A percentile compares a stretch with the other conserved stretches of the same genome.
Evolutionary conservation across 495 filamentous ascomycete species (phyloP).

Genomic region (Talaromyces trachyspermus): DNA sequence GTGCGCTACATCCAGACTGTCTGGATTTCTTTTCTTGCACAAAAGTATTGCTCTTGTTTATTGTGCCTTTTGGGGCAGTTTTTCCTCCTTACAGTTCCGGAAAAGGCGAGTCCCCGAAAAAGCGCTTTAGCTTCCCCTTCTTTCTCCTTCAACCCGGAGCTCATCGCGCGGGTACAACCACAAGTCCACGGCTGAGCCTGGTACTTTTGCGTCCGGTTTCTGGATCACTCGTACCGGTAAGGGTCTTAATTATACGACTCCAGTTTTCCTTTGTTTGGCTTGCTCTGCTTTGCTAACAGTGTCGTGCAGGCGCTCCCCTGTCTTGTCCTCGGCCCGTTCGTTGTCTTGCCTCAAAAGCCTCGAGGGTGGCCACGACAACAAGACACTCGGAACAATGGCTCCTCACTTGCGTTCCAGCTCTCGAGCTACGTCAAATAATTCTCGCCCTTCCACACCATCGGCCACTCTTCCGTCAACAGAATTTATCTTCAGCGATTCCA

Average conservation of each 20-base stretch:
- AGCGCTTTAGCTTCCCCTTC: conserved; percentile 20
- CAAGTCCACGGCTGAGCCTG: conserved; percentile 26
- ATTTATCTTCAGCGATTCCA: conserved; percentile 17
- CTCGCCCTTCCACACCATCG: conserved; percentile 22
- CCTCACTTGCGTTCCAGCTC: conserved; percentile 27
- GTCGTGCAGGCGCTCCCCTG: conserved; percentile 4
- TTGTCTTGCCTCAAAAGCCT: background rate
- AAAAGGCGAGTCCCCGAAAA: conserved; percentile 18
- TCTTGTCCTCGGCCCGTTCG: background rate
- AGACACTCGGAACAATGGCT: conserved; percentile 16
- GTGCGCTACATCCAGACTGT: too few species aligned
- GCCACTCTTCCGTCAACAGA: conserved; percentile 11
- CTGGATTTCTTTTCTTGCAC: too few species aligned
- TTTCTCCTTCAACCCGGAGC: conserved; percentile 22
- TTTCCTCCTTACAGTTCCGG: conserved; percentile 10
- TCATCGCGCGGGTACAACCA: conserved; percentile 29
- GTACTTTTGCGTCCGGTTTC: conserved; percentile 20
- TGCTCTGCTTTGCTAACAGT: too few species aligned
- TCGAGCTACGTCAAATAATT: conserved; percentile 20
- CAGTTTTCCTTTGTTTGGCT: too few species aligned
- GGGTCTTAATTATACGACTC: too few species aligned
- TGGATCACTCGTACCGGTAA: conserved; percentile 16
- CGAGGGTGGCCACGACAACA: background rate
- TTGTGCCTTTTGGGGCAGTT: conserved; percentile 1
- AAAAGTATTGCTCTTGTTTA: background rate